Base-by-base conservation (phyloP, 257 asterid genomes). In the Capsicum chinense region DNA sequence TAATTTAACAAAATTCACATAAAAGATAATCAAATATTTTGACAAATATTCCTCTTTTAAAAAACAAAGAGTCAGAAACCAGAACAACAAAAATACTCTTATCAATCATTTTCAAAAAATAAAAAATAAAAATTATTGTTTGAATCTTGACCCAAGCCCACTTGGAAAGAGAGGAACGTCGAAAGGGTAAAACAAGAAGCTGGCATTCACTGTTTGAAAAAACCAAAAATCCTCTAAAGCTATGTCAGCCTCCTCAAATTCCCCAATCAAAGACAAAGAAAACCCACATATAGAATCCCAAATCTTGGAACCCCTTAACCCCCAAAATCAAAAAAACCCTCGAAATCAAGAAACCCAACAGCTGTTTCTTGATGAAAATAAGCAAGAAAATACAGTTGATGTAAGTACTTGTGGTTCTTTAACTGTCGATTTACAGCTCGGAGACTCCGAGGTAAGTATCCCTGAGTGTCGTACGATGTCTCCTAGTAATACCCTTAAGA, bases 381-480 rank as follows among this genome's bases (percentile, higher is more conserved):
- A 83, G 42, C 88, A 16, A 70, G 91, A 87, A n/a, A 85, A 73
- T 87, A 69, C 84, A 3, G 47, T 79, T 86, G 84, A 58, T 71
- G 80, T 62, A 1, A 56, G 54, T 48, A 56, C 26, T 83, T 33
- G 52, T 12, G 71, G 64, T 64, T 19, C 78, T 9, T 69, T 62
- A 13, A 83, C 14, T 68, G 83, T 79, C 56, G 80, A 63, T 26
- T 83, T 87, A 12, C 89, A 90, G 5, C 58, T 83, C 79, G 56
- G 80, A 2, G 92, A 74, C 16, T 1, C 81, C 7, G 59, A 12
- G 44, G 81, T 62, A 68, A 79, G 86, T 2, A 71, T 79, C 2
- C 54, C 85, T 48, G 88, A 88, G 9, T 80, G 56, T 82, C 57
- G 85, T 26, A 76, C 88, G 73, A 17, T 85, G 63, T 87, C 93